Base-by-base conservation (phyloP, 2,329 filamentous ascomycete genomes). In the Arthrobotrys pseudoclavata region DNA sequence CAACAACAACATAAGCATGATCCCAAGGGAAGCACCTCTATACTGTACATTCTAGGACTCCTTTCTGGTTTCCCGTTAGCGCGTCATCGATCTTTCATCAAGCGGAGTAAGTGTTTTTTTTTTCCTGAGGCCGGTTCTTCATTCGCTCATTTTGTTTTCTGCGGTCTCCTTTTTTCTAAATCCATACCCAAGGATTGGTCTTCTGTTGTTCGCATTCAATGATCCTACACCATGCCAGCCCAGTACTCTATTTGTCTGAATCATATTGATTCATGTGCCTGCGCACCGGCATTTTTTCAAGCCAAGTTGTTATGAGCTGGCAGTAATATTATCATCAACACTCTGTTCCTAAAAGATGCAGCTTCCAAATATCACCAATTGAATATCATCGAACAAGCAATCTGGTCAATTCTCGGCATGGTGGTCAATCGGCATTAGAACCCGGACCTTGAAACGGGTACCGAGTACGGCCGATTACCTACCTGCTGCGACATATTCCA, bases 31-130 rank as follows among this genome's bases (percentile, higher is more conserved):
- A 52, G 37, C 18, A 18, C 31, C 15, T 24, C 31, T 7, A 34
- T 31, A 24, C 29, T 57, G 48, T 60, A 66, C 37, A 72, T 64
- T 66, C 47, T 57, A 37, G 26, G n/a, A 48, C 13, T 42, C 24
- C 48, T 40, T 48, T 70, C 31, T 26, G 20, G 18, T 55, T 57
- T 47, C 15, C 18, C 34, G 31, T 60, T 57, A 52, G 42, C 47
- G 26, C 29, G n/a, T 34, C 10, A 40, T 63, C 5, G 22, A 20
- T 60, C 40, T 48, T 48, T 40, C 57, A 63, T 61, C 57, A 61
- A 64, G 61, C 37, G 69, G 50, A 60, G 48, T 60, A 57, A 40
- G 55, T 42, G 18, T 60, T 9, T 60, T 60, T 37, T 57, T 22
- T 22, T 37, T n/a, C 31, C 12, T 18, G 2, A 1, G 24, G 4